Evolutionary conservation across 768 basidiomycete genomes (phyloP).

Genomic region (Chalciporus sphaerocephalus): DNA sequence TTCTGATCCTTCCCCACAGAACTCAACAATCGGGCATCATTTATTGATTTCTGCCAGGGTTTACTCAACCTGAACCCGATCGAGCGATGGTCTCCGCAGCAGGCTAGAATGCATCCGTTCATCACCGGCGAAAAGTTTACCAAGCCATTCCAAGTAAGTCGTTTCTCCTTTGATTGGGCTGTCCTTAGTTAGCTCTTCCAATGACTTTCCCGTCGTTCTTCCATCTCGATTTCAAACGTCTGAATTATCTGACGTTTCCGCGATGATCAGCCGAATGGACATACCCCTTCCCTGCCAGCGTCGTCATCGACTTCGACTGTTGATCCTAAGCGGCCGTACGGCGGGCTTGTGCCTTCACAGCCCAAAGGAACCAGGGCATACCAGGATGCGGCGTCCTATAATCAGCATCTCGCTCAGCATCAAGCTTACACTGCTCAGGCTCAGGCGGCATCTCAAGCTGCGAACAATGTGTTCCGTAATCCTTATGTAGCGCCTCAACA

Average conservation of each 20-base stretch:
- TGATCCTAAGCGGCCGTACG: constrained; percentile 87
- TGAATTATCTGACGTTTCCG: constrained; percentile 7
- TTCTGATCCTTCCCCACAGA: constrained; percentile 46
- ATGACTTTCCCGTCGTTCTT: background rate
- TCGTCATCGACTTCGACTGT: constrained; percentile 33
- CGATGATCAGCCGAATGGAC: constrained; percentile 48
- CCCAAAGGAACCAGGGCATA: constrained; percentile 82
- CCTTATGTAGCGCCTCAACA: constrained; percentile 67
- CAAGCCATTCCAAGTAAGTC: constrained; percentile 74
- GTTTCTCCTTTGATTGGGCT: background rate
- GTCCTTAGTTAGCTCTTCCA: background rate
- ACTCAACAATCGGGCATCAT: constrained; percentile 87
- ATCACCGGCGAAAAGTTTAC: constrained; percentile 96
- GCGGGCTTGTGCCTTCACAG: constrained; percentile 87
- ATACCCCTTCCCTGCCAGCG: constrained; percentile 23
- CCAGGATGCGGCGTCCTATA: constrained; percentile 90
- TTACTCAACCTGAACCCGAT: constrained; percentile 92
- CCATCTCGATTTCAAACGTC: background rate
- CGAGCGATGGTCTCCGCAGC: constrained; percentile 95
- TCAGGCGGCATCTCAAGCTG: constrained; percentile 68
- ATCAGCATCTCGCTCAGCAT: constrained; percentile 91
- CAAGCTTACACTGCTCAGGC: constrained; percentile 89
- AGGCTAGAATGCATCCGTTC: constrained; percentile 93
- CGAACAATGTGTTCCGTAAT: constrained; percentile 66
- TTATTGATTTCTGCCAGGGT: constrained; percentile 97